Base-by-base conservation (phyloP, 768 basidiomycete species). In the Boletus rubroflammeus region DNA sequence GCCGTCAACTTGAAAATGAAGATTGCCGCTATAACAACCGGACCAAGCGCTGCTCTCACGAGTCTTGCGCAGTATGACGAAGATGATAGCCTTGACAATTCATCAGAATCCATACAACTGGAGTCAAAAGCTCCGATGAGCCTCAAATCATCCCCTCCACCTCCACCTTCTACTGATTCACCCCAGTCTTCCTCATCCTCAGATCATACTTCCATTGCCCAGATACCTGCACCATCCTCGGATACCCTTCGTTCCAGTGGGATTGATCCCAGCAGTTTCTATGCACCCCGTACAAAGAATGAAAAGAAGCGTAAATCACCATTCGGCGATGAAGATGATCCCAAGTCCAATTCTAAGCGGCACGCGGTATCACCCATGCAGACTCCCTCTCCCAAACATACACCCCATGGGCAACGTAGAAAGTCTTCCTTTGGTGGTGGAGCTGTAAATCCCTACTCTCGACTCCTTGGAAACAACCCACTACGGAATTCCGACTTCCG, bases 1-100 rank as follows among this genome's bases (percentile, higher is more conserved):
- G 80, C 83, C 9, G 68, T 71, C 35, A 57, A 67, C 21, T 61
- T 85, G 48, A 79, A 80, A 68, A 78, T 71, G 65, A 85, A 80
- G 67, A 85, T 84, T 35, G 73, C 74, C 15, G 76, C 77, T 23
- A 63, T 70, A 21, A 58, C 65, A 32, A 51, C 59, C 32, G 56
- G 51, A 53, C 64, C 72, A 28, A 69, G 64, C 50, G 67, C 67
- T 19, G 75, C 76, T 35, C 66, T 78, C 13, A 54, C 60, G 51
- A 72, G 73, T 47, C 73, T 79, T 26, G 57, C 70, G 1, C 72
- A 72, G 58, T 80, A 79, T 53, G 63, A 61, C 19, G 75, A 78
- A n/a, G 76, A 77, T 29, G 73, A 73, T 15, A 66, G 70, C 45
- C 67, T 69, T 10, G 72, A 69, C 35, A 47, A 46, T 47, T 59